phyloP scores from a whole-genome alignment of 2,329 filamentous ascomycete genomes.

The Microdochium bolleyi region DNA sequence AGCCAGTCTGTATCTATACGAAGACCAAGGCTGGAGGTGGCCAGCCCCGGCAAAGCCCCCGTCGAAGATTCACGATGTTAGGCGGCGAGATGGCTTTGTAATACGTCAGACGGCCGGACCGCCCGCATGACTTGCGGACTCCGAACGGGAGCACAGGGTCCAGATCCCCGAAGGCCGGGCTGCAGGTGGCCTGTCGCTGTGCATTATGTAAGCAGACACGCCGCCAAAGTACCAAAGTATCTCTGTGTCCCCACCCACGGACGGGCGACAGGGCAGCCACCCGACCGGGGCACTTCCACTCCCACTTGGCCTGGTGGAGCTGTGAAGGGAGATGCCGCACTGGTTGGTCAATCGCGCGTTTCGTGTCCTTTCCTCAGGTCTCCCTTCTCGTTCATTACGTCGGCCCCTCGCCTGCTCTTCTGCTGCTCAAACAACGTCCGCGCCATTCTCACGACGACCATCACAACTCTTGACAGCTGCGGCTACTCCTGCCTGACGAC shows the following conservation, averaged over 20 bases:
- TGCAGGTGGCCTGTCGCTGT: no score
- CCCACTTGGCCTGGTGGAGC: no score
- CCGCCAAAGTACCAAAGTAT: not conserved
- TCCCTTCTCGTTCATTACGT: not conserved
- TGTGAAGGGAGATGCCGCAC: not conserved
- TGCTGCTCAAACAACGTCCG: not conserved
- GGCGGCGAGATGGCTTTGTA: conserved; percentile 23
- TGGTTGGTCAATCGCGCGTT: conserved; percentile 23
- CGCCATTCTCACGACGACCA: not conserved
- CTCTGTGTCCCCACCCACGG: not conserved
- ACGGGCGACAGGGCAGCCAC: not conserved
- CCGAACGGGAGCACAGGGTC: not conserved
- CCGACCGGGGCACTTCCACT: no score
- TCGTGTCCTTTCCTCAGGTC: conserved; percentile 28
- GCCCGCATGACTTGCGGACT: not conserved
- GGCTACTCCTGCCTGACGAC: not conserved
- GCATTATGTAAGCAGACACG: no score
- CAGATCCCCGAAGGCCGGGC: not conserved
- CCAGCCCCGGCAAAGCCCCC: not conserved
- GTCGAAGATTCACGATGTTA: conserved; percentile 1
- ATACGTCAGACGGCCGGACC: conserved; percentile 20
- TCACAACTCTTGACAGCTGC: not conserved
- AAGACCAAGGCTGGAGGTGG: not conserved
- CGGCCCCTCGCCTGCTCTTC: not conserved
- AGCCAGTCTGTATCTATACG: not conserved